phyloP scores from a whole-genome alignment of 2,329 filamentous ascomycete genomes.

The Coniella vitis region DNA sequence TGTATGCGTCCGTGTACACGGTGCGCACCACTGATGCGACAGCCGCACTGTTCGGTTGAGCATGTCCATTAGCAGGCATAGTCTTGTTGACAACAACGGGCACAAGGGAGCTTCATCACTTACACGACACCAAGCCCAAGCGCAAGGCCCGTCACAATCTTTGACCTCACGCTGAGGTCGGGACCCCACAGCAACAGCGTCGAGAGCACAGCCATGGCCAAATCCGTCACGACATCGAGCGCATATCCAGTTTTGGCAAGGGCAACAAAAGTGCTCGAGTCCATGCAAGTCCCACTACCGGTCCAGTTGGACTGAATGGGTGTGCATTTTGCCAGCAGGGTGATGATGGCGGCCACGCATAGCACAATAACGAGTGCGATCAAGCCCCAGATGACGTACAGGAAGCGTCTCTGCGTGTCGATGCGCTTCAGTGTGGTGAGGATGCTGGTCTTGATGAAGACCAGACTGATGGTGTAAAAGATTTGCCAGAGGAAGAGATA shows the following conservation, averaged over 20 bases:
- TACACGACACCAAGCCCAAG: conserved; percentile 12
- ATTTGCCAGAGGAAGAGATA: conserved; percentile 17
- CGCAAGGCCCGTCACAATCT: conserved; percentile 5
- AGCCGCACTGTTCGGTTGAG: conserved; percentile 4
- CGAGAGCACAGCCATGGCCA: conserved; percentile 12
- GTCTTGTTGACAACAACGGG: background rate
- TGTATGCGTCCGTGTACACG: conserved; percentile 13
- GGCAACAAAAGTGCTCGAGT: conserved; percentile 11
- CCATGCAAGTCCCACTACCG: conserved; percentile 9
- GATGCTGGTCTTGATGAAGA: conserved; percentile 16
- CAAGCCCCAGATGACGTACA: conserved; percentile 10
- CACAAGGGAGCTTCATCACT: background rate
- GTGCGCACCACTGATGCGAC: conserved; percentile 13
- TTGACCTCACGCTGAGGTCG: conserved; percentile 7
- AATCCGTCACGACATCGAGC: conserved; percentile 13
- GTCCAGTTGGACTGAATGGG: conserved; percentile 16
- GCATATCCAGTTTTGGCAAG: conserved; percentile 14
- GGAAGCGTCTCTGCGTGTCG: conserved; percentile 7
- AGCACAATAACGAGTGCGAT: conserved; percentile 13
- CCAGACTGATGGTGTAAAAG: conserved; percentile 12
- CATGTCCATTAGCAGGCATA: background rate
- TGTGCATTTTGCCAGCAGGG: conserved; percentile 11
- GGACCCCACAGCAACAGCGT: conserved; percentile 13
- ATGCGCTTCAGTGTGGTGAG: conserved; percentile 11
- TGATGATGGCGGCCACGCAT: conserved; percentile 13